A percentile compares a stretch with the other conserved stretches of the same genome.
phyloP scores from a whole-genome alignment of 2,329 filamentous ascomycete genomes.

The Periconia sp. region DNA sequence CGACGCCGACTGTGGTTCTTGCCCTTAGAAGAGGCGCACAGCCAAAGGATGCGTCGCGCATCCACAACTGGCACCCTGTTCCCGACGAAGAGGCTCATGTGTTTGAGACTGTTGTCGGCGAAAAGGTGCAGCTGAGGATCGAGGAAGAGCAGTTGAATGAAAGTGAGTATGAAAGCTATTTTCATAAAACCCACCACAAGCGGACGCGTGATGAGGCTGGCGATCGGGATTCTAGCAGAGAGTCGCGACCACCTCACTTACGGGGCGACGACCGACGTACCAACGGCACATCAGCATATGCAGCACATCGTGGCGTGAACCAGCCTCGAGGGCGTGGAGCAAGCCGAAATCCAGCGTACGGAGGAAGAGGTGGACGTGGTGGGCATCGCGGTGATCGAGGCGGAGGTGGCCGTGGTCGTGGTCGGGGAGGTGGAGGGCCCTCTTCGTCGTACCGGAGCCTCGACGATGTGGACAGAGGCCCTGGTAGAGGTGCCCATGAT shows the following conservation, averaged over 20 bases:
- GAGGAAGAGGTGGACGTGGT: slow-evolving; percentile 39
- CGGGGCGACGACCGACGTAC: slow-evolving; percentile 28
- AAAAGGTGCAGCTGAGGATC: slow-evolving; percentile 81
- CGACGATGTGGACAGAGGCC: slow-evolving; percentile 44
- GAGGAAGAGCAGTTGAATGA: slow-evolving; percentile 67
- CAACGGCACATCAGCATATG: slow-evolving; percentile 10
- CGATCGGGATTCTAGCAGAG: slow-evolving; percentile 47
- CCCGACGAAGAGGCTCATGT: slow-evolving; percentile 69
- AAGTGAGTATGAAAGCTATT: slow-evolving; percentile 64
- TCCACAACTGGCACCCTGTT: slow-evolving; percentile 81
- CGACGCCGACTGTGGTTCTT: slow-evolving; percentile 77
- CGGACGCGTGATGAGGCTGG: slow-evolving; percentile 42
- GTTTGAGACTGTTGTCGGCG: slow-evolving; percentile 82
- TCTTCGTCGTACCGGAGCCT: slow-evolving; percentile 46
- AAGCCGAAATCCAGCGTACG: slow-evolving; percentile 33
- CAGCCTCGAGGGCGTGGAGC: slow-evolving; percentile 33
- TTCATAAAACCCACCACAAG: slow-evolving; percentile 57
- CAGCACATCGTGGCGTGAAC: slow-evolving; percentile 35
- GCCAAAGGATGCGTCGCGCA: slow-evolving; percentile 77
- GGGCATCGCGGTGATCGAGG: slow-evolving; percentile 46
- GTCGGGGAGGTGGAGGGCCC: slow-evolving; percentile 26
- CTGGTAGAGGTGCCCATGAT: slow-evolving; percentile 32
- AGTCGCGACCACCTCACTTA: slow-evolving; percentile 25
- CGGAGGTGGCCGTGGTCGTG: slow-evolving; percentile 33
- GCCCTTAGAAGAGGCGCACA: slow-evolving; percentile 74